Conservation (phyloP, 495 filamentous ascomycete species). For the Neurospora sp. region DNA sequence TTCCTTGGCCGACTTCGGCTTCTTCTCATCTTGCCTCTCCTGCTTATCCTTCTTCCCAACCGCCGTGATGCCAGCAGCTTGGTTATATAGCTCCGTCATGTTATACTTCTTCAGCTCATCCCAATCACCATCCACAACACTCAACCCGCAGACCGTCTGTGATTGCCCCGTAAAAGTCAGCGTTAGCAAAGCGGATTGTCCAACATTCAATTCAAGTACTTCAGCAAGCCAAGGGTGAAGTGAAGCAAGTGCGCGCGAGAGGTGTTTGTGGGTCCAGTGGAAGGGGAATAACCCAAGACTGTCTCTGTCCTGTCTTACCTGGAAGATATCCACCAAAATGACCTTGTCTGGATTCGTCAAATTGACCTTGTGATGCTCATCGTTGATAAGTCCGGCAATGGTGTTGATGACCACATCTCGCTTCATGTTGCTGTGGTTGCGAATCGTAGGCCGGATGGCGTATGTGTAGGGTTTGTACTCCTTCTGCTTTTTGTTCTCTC, state of each 20-base stretch:
- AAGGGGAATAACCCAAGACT: background rate
- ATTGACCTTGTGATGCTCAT: conserved; percentile 67
- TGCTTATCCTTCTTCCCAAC: background rate
- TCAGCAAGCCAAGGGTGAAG: background rate
- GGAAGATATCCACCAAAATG: conserved; percentile 80
- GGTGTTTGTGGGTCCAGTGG: background rate
- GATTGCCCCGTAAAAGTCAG: background rate
- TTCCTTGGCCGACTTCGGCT: background rate
- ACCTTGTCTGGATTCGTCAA: conserved; percentile 71
- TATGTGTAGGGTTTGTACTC: conserved; percentile 36
- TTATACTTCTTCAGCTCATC: conserved; percentile 39
- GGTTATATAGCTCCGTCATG: conserved; percentile 34
- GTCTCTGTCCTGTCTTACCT: conserved; percentile 43
- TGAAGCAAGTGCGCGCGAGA: background rate
- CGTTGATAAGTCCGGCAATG: conserved; percentile 49
- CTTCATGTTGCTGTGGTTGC: conserved; percentile 67
- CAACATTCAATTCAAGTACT: background rate
- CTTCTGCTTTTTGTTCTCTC: conserved; percentile 23
- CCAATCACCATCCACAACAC: conserved; percentile 42
- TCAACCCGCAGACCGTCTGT: conserved; percentile 35
- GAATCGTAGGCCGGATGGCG: conserved; percentile 76
- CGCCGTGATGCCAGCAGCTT: conserved; percentile 5
- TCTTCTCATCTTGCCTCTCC: background rate
- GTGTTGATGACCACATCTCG: conserved; percentile 68
- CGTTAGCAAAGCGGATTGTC: background rate